Conservation (phyloP, 2,329 filamentous ascomycete genomes). For the Bimuria novae-zelandiae region DNA sequence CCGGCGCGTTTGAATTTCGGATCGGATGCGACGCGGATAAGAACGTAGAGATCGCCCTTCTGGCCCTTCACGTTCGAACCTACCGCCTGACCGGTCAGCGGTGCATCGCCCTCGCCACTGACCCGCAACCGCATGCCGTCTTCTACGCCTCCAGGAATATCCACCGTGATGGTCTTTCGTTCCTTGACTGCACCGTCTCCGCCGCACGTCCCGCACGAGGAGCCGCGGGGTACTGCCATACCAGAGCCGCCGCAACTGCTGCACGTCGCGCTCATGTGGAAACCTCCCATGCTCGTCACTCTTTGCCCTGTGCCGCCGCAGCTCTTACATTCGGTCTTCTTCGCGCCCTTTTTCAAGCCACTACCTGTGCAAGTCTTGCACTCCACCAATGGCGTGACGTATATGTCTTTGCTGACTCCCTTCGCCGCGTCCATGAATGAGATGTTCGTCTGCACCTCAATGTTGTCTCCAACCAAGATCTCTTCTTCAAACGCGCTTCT, state of each 20-base stretch:
- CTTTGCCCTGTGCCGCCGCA: conserved; percentile 87
- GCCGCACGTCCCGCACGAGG: conserved; percentile 77
- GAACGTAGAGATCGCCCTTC: conserved; percentile 87
- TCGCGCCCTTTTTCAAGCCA: conserved; percentile 80
- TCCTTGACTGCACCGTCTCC: conserved; percentile 86
- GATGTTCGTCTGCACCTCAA: conserved; percentile 91
- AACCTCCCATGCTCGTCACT: conserved; percentile 89
- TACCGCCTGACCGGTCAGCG: conserved; percentile 72
- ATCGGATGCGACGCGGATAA: conserved; percentile 87
- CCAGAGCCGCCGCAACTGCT: conserved; percentile 79
- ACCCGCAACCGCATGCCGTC: conserved; percentile 93
- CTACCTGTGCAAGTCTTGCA: conserved; percentile 84
- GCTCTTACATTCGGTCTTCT: conserved; percentile 72
- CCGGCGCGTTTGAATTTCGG: conserved; percentile 86
- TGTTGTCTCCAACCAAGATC: conserved; percentile 89
- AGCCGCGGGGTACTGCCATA: conserved; percentile 73
- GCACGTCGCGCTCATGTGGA: conserved; percentile 95
- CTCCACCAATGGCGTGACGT: conserved; percentile 77
- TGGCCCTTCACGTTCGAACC: conserved; percentile 67
- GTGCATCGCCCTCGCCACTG: conserved; percentile 83
- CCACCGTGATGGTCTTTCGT: conserved; percentile 79
- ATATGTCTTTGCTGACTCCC: conserved; percentile 85
- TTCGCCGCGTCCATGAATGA: conserved; percentile 97
- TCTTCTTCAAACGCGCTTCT: conserved; percentile 77
- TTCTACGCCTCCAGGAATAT: conserved; percentile 94